A percentile compares a stretch with the other conserved stretches of the same genome.
Conservation (phyloP, 2,329 filamentous ascomycete species). For the Tympanopsis confertula region DNA sequence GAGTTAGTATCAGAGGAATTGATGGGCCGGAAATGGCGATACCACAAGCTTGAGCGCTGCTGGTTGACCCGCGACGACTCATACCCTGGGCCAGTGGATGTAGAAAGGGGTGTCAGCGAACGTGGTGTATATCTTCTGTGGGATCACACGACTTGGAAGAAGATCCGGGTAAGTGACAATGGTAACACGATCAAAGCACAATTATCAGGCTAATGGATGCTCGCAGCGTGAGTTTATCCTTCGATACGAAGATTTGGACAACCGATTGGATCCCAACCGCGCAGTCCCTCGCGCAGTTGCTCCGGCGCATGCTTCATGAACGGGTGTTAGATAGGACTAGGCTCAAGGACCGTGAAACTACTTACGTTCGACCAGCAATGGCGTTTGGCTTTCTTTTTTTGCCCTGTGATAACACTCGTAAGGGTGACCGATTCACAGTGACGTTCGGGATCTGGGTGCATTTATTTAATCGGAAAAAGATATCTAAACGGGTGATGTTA, state of each 20-base stretch:
- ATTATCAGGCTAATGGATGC: slow-evolving; percentile 7
- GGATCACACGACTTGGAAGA: slow-evolving; percentile 34
- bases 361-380: slow-evolving; percentile 13
- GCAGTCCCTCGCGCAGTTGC: slow-evolving; percentile 17
- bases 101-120: slow-evolving; percentile 32
- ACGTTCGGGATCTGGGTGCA: no score
- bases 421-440: no score
- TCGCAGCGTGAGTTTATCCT: slow-evolving; percentile 31
- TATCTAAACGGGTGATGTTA: no score
- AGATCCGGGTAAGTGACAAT: slow-evolving; percentile 25
- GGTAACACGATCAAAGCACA: not conserved
- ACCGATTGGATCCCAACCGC: slow-evolving; percentile 25
- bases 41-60: slow-evolving; percentile 36
- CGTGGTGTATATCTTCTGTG: slow-evolving; percentile 32
- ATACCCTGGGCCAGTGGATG: slow-evolving; percentile 30
- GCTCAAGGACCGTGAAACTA: slow-evolving; percentile 19
- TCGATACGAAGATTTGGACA: slow-evolving; percentile 34
- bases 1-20: slow-evolving; percentile 47
- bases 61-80: slow-evolving; percentile 35
- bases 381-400: slow-evolving; percentile 10
- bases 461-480: no score
- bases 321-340: not conserved
- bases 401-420: not conserved
- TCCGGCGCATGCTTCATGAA: slow-evolving; percentile 12
- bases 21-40: slow-evolving; percentile 37